Percentiles rank a stretch among this genome's conserved stretches.
phyloP scores from a whole-genome alignment of 2,329 filamentous ascomycete species.

The Ophiostoma sp. region DNA sequence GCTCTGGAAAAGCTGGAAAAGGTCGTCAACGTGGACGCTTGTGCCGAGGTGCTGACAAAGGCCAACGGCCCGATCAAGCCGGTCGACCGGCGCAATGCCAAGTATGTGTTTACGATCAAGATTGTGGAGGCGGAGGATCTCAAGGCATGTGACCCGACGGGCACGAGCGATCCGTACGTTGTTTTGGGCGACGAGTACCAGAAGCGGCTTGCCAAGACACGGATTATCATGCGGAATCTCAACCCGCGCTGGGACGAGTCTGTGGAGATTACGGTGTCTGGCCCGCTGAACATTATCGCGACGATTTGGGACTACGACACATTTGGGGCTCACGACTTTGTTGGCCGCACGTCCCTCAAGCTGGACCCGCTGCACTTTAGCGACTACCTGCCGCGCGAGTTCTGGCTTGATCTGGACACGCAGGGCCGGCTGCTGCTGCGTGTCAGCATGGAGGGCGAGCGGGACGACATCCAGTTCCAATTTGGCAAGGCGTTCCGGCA shows the following conservation, averaged over 20 bases:
- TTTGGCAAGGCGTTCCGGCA: conserved; percentile 96
- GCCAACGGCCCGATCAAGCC: conserved; percentile 65
- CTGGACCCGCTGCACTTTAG: conserved; percentile 96
- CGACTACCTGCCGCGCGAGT: conserved; percentile 91
- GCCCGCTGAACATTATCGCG: conserved; percentile 87
- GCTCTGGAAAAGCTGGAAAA: conserved; percentile 87
- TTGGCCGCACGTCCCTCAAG: conserved; percentile 93
- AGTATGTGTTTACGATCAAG: conserved; percentile 98
- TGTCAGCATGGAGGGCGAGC: conserved; percentile 97
- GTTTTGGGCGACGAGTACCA: conserved; percentile 97
- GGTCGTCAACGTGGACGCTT: conserved; percentile 85
- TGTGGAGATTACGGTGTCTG: conserved; percentile 89
- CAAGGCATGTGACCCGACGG: conserved; percentile 95
- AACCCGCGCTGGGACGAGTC: conserved; percentile 97
- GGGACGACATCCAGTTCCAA: conserved; percentile 97
- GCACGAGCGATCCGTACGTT: conserved; percentile 92
- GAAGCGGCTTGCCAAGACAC: conserved; percentile 90
- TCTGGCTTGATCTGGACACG: conserved; percentile 95
- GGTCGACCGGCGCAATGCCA: conserved; percentile 62
- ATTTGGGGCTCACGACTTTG: conserved; percentile 94
- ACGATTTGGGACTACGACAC: conserved; percentile 99
- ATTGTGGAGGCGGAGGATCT: conserved; percentile 96
- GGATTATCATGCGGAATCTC: conserved; percentile 81
- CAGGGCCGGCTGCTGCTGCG: conserved; percentile 84
- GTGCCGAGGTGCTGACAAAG: conserved; percentile 72